phyloP scores from a whole-genome alignment of 306 rosid genomes.

The Prunus dulcis region DNA sequence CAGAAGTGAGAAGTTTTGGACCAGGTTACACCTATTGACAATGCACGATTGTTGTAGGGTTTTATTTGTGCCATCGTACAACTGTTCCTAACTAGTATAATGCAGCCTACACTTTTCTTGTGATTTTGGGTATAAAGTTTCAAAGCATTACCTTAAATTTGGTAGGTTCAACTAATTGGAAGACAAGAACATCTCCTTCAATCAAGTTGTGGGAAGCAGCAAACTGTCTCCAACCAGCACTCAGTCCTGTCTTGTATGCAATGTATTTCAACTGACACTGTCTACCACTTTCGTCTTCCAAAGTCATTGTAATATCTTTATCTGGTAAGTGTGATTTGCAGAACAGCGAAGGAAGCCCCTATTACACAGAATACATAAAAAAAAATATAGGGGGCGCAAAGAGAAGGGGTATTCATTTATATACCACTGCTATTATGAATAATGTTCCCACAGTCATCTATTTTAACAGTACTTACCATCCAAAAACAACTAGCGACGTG shows the following conservation, averaged over 20 bases:
- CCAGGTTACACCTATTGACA: neutral
- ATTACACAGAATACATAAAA: neutral
- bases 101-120: neutral
- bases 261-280: conserved; percentile 62
- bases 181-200: conserved; percentile 83
- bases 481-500: conserved; percentile 85
- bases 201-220: conserved; percentile 71
- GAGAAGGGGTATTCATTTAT: conserved; percentile 6
- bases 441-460: neutral
- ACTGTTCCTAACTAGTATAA: neutral
- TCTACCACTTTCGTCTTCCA: conserved; percentile 80
- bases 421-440: neutral
- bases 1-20: no score
- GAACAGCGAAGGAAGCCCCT: conserved; percentile 75
- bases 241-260: conserved; percentile 78
- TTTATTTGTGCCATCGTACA: neutral
- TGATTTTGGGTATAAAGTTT: neutral
- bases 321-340: conserved; percentile 72
- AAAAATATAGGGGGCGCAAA: neutral
- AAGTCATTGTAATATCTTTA: conserved; percentile 55
- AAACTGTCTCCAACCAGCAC: conserved; percentile 98
- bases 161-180: conserved; percentile 78
- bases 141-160: conserved; percentile 66
- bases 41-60: neutral
- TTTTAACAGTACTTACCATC: conserved; percentile 57